A percentile compares a stretch with the other conserved stretches of the same genome.
Evolutionary conservation across 345 rosid genomes (phyloP).

Genomic region (Clarkia xantiana): DNA sequence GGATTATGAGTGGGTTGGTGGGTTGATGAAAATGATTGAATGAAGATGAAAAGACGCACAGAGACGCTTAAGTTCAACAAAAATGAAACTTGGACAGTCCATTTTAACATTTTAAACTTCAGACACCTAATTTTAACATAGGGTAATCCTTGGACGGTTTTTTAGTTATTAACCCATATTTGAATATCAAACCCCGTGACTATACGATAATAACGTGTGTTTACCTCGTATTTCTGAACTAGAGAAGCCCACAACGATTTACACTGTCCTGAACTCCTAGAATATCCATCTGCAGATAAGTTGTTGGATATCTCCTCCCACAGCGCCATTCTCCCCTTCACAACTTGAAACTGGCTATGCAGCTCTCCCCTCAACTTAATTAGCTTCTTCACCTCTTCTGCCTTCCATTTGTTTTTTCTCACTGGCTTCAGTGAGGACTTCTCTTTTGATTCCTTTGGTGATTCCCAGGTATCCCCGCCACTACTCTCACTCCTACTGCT

Average conservation of each 20-base stretch:
- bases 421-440: constrained; percentile 29
- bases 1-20: too few relatives aligned
- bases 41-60: too few relatives aligned
- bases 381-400: constrained; percentile 67
- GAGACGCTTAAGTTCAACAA: too few relatives aligned
- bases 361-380: constrained; percentile 58
- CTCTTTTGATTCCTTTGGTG: constrained; percentile 18
- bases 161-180: constrained; percentile 10
- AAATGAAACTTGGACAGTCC: too few relatives aligned
- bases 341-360: constrained; percentile 55
- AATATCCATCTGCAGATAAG: constrained; percentile 44
- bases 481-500: constrained; percentile 22
- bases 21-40: too few relatives aligned
- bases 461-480: constrained; percentile 24
- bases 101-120: too few relatives aligned
- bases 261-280: constrained; percentile 73
- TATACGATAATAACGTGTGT: neutral
- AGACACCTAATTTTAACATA: too few relatives aligned
- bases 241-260: constrained; percentile 85
- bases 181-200: neutral
- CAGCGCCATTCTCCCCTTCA: constrained; percentile 81
- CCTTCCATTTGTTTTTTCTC: constrained; percentile 73
- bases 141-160: neutral
- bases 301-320: constrained; percentile 80
- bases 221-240: constrained; percentile 76